Percentiles rank a stretch among this genome's conserved stretches.
phyloP scores from a whole-genome alignment of 208 protist genomes.

The Vickermania spadyakhi region DNA sequence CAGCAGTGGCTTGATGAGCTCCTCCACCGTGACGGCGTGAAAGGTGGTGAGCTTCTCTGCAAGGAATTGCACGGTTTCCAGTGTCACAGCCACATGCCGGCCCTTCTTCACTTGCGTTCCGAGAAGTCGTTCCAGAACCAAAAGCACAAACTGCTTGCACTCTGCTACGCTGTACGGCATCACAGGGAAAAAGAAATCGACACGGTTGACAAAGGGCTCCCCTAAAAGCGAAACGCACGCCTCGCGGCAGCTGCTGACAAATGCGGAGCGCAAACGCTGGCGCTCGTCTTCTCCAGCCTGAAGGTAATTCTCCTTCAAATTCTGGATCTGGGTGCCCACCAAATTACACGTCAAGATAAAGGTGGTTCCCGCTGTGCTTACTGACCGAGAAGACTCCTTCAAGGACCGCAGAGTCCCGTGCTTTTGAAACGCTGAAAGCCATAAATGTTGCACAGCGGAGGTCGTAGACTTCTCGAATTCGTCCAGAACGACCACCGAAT shows the following conservation, averaged over 20 bases:
- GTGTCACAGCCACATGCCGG: conserved; percentile 34
- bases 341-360: conserved; percentile 86
- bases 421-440: conserved; percentile 85
- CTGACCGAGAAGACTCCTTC: conserved; percentile 55
- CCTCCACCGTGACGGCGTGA: conserved; percentile 66
- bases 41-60: conserved; percentile 41
- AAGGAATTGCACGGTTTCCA: conserved; percentile 39
- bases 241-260: conserved; percentile 29
- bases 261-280: conserved; percentile 26
- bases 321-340: conserved; percentile 33
- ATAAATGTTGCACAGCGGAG: conserved; percentile 74
- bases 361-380: conserved; percentile 61
- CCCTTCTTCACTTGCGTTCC: conserved; percentile 30
- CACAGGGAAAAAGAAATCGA: conserved; percentile 76
- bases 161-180: conserved; percentile 64
- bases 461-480: conserved; percentile 84
- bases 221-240: conserved; percentile 39
- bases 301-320: conserved; percentile 26
- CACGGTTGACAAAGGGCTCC: conserved; percentile 80
- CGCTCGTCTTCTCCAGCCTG: conserved; percentile 20
- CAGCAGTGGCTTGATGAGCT: conserved; percentile 46
- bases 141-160: conserved; percentile 39
- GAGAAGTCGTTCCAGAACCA: conserved; percentile 59
- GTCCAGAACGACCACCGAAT: conserved; percentile 80
- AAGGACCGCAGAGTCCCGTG: conserved; percentile 73